These are phyloP conservation scores for Russula virescens DNA, from an alignment of 768 basidiomycete genomes.

Conservation along the genomic window DNA sequence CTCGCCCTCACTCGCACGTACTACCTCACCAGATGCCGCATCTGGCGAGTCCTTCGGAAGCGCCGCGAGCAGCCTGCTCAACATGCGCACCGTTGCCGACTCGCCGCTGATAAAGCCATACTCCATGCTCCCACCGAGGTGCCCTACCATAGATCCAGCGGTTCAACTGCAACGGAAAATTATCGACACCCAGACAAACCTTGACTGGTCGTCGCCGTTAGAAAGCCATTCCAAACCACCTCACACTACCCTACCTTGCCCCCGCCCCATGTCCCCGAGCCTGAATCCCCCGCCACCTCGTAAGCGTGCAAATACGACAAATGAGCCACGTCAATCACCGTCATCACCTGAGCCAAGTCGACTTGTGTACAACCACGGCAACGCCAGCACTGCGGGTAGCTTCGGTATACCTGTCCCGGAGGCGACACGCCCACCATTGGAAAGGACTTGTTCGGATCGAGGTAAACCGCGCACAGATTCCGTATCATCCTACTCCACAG, in stretches of 20 bases:
- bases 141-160: slow-evolving; percentile 9
- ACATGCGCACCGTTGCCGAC: slow-evolving; percentile 38
- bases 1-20: slow-evolving; percentile 42
- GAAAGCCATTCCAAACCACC: slow-evolving; percentile 27
- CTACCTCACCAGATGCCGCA: slow-evolving; percentile 31
- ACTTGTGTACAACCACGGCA: slow-evolving; percentile 30
- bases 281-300: slow-evolving; percentile 32
- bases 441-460: slow-evolving; percentile 22
- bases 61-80: slow-evolving; percentile 49
- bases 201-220: slow-evolving; percentile 20
- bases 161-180: slow-evolving; percentile 21
- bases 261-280: slow-evolving; percentile 27
- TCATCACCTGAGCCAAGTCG: slow-evolving; percentile 12
- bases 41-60: slow-evolving; percentile 54
- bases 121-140: slow-evolving; percentile 23
- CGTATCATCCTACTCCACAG: slow-evolving; percentile 11
- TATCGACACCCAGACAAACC: slow-evolving; percentile 21
- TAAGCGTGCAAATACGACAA: slow-evolving; percentile 30
- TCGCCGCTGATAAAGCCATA: slow-evolving; percentile 26
- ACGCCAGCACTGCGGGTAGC: slow-evolving; percentile 34
- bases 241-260: slow-evolving; percentile 21
- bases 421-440: slow-evolving; percentile 8
- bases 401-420: slow-evolving; percentile 29
- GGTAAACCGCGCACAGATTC: slow-evolving; percentile 22
- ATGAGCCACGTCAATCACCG: slow-evolving; percentile 16